Base-by-base conservation (phyloP, 306 rosid species). In the Cyamopsis tetragonoloba region DNA sequence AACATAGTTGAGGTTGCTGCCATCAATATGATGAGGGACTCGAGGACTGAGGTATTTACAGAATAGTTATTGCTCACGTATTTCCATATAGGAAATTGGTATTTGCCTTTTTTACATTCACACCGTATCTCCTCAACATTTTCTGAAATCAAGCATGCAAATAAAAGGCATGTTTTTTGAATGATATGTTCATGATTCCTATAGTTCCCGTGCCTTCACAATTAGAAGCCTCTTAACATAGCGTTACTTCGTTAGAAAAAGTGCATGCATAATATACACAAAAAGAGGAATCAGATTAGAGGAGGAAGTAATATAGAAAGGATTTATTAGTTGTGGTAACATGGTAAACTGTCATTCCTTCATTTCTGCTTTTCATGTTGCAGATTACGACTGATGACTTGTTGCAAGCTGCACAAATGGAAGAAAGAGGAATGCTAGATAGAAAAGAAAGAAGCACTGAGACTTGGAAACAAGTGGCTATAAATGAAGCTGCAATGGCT, bases 361-460 rank as follows among this genome's bases (percentile, higher is more conserved):
- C 41, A 31, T 56, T 77, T 74, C 62, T 74, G 55, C 24, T 58
- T 64, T 80, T 62, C 34, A 17, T 80, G 71, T 34, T 79, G 74
- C 88, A 93, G 98, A 83, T 93, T 73, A 93, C 97, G 7, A 93
- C 98, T 19, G 98, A 93, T 65, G 98, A 93, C 77, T 80, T 93
- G 20, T 83, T 93, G 62, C 98, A 93, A 93, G 98, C 98, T 72
- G 98, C 98, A 32, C 98, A 93, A 83, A 93, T 93, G 84, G 98
- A 93, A 80, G 98, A 93, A 84, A 88, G 97, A 74, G 98, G 98
- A 80, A 86, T 88, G 98, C 85, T 89, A 54, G 98, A 93, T 82
- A 86, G 86, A 81, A 93, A 88, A 79, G 91, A 89, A 63, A 86
- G 98, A 71, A 93, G 97, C 80, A 44, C 7, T 0, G 91, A 84